Conservation (phyloP, 257 asterid genomes). For the Verbena officinalis region DNA sequence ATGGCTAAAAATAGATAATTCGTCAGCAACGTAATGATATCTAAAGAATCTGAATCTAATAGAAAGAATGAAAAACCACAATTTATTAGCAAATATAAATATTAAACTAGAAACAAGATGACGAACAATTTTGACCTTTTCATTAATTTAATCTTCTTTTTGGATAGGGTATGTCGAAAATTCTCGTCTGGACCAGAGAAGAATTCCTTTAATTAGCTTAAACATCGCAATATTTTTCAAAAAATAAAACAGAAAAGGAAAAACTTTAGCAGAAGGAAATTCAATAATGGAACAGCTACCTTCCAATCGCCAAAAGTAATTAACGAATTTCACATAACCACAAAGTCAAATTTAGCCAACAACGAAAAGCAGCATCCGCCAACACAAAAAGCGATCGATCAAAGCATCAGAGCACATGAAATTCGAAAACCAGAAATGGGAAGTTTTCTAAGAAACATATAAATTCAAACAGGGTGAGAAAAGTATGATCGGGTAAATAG, state of each 20-base stretch:
- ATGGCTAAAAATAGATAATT: not conserved
- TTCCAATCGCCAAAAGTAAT: not conserved
- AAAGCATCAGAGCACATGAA: conserved; percentile 14
- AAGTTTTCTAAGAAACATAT: not conserved
- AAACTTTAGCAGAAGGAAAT: conserved; percentile 1
- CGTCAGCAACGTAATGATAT: not conserved
- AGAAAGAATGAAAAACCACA: not conserved
- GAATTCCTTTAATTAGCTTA: not conserved
- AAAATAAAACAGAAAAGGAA: not conserved
- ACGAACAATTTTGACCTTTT: not conserved
- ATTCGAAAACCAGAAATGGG: not conserved
- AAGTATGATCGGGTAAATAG: not conserved
- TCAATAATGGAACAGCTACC: not conserved
- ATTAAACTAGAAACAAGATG: not conserved
- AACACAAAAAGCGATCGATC: conserved; percentile 22
- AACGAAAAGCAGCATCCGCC: not conserved
- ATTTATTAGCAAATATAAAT: not conserved
- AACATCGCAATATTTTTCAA: not conserved
- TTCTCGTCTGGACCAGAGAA: not conserved
- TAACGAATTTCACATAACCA: not conserved
- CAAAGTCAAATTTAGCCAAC: not conserved
- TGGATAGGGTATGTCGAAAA: not conserved
- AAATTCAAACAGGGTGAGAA: conserved; percentile 3
- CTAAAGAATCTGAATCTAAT: conserved; percentile 3
- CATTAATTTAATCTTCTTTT: not conserved